Evolutionary conservation across 768 basidiomycete species (phyloP).

Genomic region (Boletellus emodensis): DNA sequence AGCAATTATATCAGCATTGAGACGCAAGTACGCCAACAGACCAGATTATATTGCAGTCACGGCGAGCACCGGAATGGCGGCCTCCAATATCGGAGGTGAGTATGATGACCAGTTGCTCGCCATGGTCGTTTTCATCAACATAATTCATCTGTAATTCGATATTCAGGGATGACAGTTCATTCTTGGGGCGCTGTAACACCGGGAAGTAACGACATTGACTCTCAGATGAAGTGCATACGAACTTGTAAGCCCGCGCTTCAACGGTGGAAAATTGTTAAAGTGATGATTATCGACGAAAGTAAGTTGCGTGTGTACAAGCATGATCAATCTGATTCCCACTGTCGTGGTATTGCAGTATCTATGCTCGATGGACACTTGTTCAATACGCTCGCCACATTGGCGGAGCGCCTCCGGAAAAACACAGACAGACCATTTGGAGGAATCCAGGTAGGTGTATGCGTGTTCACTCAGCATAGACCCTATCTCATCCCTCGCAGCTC

Average conservation of each 20-base stretch:
- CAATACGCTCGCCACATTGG: constrained; percentile 55
- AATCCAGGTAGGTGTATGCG: too few relatives aligned
- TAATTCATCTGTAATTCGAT: neutral
- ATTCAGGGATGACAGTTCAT: constrained; percentile 55
- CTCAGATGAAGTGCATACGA: constrained; percentile 47
- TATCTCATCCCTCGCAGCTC: constrained; percentile 29
- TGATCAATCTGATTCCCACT: too few relatives aligned
- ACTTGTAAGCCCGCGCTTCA: constrained; percentile 51
- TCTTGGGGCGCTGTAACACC: constrained; percentile 59
- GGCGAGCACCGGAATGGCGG: constrained; percentile 41
- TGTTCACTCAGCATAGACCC: neutral
- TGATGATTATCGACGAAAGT: constrained; percentile 68
- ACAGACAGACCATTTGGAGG: too few relatives aligned
- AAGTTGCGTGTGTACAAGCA: too few relatives aligned
- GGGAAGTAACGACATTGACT: constrained; percentile 36
- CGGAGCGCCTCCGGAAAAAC: constrained; percentile 47
- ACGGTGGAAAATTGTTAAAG: constrained; percentile 55
- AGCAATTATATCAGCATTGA: constrained; percentile 51
- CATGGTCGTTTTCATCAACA: neutral
- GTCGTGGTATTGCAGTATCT: constrained; percentile 44
- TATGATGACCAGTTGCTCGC: neutral
- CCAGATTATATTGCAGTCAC: constrained; percentile 41
- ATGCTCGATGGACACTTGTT: constrained; percentile 66
- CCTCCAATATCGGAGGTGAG: too few relatives aligned
- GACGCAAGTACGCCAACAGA: constrained; percentile 32